Evolutionary conservation across 257 asterid species (phyloP).

Genomic region (Phtheirospermum japonicum): DNA sequence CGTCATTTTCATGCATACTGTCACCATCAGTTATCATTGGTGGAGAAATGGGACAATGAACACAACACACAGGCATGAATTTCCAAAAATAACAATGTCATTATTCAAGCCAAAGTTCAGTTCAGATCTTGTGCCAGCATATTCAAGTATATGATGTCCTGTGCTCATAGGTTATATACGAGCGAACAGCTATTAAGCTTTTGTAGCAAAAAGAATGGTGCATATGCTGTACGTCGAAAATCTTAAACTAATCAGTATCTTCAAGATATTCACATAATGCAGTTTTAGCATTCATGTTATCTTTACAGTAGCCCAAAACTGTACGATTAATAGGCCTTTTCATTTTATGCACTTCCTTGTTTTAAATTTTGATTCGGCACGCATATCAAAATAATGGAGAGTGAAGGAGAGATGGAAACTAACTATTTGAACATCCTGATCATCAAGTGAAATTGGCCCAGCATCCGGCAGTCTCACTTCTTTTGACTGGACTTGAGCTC

Average conservation of each 20-base stretch:
- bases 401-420: conserved; percentile 35
- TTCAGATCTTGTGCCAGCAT: neutral
- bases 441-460: conserved; percentile 74
- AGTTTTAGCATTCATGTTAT: neutral
- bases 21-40: no score
- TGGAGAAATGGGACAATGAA: neutral
- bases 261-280: conserved; percentile 3
- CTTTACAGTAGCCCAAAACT: conserved; percentile 4
- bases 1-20: neutral
- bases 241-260: conserved; percentile 13
- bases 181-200: neutral
- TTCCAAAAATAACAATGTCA: neutral
- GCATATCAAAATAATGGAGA: conserved; percentile 3
- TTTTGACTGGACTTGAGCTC: conserved; percentile 80
- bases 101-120: neutral
- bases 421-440: conserved; percentile 85
- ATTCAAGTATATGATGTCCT: neutral
- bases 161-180: conserved; percentile 16
- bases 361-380: conserved; percentile 16
- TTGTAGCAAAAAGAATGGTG: conserved; percentile 17
- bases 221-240: neutral
- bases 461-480: conserved; percentile 81
- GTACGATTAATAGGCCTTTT: conserved; percentile 17
- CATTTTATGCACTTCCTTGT: neutral
- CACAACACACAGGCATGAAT: neutral